Base-by-base conservation (phyloP, 805 yeast genomes). In the Saccharomyces jurei region DNA sequence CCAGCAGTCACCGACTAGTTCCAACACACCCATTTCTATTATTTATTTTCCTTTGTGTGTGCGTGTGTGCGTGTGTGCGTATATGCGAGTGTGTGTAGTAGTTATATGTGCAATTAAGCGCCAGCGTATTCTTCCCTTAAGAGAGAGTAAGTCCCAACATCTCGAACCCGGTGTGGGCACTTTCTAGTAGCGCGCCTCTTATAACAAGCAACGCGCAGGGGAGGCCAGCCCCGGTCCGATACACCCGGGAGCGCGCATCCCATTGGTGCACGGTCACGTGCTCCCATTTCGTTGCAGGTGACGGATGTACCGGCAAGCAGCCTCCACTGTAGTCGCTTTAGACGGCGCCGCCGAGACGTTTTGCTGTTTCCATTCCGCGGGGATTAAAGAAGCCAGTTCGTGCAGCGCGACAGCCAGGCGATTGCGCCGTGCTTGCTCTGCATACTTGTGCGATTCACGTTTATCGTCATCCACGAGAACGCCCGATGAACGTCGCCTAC, bases 401-500 rank as follows among this genome's bases (percentile, higher is more conserved):
- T 81, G 82, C 30, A 92, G 83, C 0, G 97, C 98, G 54, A 76
- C 73, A 68, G 94, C 94, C 84, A 92, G 86, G 58, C 99, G 77
- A 68, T 92, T 91, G 62, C 99, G 80, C 52, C 99, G 78, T 14
- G 96, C 98, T 70, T 94, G 97, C 71, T 92, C 99, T 0, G 99
- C 98, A 14, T 89, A 78, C 67, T 92, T 91, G 70, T 92, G 99
- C 0, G 74, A 69, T 28, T 72, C 70, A 49, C 72, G 73, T 54
- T 66, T 62, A 47, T 62, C 60, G 32, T 41, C 6, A 8, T 27
- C 58, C 6, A 52, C 44, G 29, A 48, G 50, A 6, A 13, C 8
- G 22, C 25, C 41, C 44, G 47, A 28, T 41, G 31, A 17, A 50
- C 48, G 47, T 50, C 50, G 28, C 32, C 28, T 17, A 46, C 59